Evolutionary conservation across 441 rosid genomes (phyloP), one percentile per base, ranked within the genome.

Genomic region (Adansonia grandidieri): DNA sequence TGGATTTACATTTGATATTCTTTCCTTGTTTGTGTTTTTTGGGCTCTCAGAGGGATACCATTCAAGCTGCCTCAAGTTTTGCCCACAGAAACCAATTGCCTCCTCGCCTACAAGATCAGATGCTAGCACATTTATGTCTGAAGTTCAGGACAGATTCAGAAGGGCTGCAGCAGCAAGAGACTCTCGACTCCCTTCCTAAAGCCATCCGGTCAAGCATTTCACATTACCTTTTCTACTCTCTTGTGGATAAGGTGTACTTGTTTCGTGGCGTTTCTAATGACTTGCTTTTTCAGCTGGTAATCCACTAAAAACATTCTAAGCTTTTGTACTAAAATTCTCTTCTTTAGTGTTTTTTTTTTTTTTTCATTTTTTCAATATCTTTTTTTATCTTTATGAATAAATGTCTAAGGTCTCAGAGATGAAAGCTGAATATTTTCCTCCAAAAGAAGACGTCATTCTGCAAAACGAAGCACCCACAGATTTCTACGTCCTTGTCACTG

Each of bases 401-500:
- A 69, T 71, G 70, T 40, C 71, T 64, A 74, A 92, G 98, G 98
- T 93, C 72, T 80, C 98, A 15, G 98, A 93, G 83, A 95, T 93
- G 98, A 92, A 93, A 76, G 91, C 97, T 1, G 98, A 93, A 84
- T 95, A 95, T 82, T 95, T 91, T 79, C 94, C 98, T 80, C 98
- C 98, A 2, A 90, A 84, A 88, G 98, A 95, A 88, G 97, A 95
- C 63, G 93, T 95, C 70, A 93, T 95, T 77, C 86, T 93, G 79
- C 97, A 95, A 85, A 95, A 95, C 66, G 98, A 95, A 89, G 97
- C 97, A 20, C 98, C 98, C 11, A 92, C 98, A 65, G 98, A 93
- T 74, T 82, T 95, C 84, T 95, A 95, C 78, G 85, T 95, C 75
- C 82, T 95, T 82, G 96, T 92, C 74, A 87, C 94, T 17, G 98